Evolutionary conservation across 1,284 basidiomycete species (phyloP).

Genomic region (Bondarzewia mesenterica): DNA sequence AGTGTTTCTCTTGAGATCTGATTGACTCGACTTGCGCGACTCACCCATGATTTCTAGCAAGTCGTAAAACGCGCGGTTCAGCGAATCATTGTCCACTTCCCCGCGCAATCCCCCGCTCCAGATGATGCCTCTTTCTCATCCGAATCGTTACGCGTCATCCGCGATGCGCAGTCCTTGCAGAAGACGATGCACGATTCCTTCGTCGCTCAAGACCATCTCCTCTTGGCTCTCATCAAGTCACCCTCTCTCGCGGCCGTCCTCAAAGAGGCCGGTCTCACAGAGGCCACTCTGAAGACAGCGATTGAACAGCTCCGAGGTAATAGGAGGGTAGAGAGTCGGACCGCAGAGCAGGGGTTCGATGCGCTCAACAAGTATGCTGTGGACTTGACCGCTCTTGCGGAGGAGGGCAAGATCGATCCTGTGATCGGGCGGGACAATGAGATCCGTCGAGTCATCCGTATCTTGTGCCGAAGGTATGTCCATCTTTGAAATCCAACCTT

Average conservation of each 20-base stretch:
- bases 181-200: conserved; percentile 91
- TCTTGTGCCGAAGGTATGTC: conserved; percentile 63
- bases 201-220: conserved; percentile 81
- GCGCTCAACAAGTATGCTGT: conserved; percentile 78
- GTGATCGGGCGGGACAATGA: conserved; percentile 89
- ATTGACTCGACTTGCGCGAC: not conserved
- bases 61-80: conserved; percentile 56
- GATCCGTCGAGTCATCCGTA: conserved; percentile 74
- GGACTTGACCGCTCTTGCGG: conserved; percentile 82
- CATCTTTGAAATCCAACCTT: not conserved
- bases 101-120: conserved; percentile 80
- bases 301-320: conserved; percentile 79
- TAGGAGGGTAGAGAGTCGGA: conserved; percentile 72
- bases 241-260: conserved; percentile 54
- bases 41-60: conserved; percentile 26
- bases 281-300: conserved; percentile 70
- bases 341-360: conserved; percentile 83
- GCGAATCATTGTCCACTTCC: conserved; percentile 67
- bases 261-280: conserved; percentile 70
- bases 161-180: conserved; percentile 74
- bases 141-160: conserved; percentile 59
- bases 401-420: conserved; percentile 89
- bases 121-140: conserved; percentile 67
- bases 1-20: conserved; percentile 20
- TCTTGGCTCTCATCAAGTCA: conserved; percentile 73